Evolutionary conservation across 2,329 filamentous ascomycete species (phyloP).

Genomic region (Lasiodiplodia theobromae): DNA sequence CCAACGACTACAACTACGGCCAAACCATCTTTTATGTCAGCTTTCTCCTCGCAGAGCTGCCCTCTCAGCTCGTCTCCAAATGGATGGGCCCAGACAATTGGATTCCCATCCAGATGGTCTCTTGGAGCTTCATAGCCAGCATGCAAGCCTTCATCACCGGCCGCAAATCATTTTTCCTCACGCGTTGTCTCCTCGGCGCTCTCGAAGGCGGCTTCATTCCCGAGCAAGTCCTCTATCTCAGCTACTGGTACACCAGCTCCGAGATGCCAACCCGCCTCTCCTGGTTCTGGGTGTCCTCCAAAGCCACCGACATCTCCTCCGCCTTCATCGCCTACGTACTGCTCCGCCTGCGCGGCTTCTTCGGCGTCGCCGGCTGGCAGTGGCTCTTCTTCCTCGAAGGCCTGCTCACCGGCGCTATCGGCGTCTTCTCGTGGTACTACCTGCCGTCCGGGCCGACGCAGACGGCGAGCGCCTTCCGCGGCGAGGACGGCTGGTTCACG

Average conservation of each 20-base stretch:
- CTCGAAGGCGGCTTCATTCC: conserved; percentile 65
- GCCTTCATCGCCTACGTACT: conserved; percentile 65
- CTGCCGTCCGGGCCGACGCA: conserved; percentile 63
- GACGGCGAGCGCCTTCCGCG: conserved; percentile 65
- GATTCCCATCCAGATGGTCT: conserved; percentile 54
- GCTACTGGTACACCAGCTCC: conserved; percentile 76
- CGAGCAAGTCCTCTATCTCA: conserved; percentile 71
- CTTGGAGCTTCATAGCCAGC: conserved; percentile 60
- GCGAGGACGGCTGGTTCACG: conserved; percentile 69
- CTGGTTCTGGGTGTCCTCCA: conserved; percentile 74
- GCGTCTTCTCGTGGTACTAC: conserved; percentile 46
- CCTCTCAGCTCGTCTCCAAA: conserved; percentile 57
- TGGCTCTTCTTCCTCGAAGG: conserved; percentile 61
- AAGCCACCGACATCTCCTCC: conserved; percentile 61
- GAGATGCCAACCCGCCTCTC: conserved; percentile 73
- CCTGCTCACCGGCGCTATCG: conserved; percentile 46
- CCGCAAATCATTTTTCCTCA: conserved; percentile 52
- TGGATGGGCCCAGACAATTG: conserved; percentile 55
- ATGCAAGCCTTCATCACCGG: conserved; percentile 74
- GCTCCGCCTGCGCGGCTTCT: conserved; percentile 57
- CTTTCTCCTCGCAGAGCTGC: conserved; percentile 68
- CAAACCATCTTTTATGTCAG: conserved; percentile 75
- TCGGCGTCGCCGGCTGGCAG: conserved; percentile 62
- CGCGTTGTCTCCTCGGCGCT: conserved; percentile 52
- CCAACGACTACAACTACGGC: conserved; percentile 49